phyloP scores from a whole-genome alignment of 164 flowering plant genomes.

The Sedum album region DNA sequence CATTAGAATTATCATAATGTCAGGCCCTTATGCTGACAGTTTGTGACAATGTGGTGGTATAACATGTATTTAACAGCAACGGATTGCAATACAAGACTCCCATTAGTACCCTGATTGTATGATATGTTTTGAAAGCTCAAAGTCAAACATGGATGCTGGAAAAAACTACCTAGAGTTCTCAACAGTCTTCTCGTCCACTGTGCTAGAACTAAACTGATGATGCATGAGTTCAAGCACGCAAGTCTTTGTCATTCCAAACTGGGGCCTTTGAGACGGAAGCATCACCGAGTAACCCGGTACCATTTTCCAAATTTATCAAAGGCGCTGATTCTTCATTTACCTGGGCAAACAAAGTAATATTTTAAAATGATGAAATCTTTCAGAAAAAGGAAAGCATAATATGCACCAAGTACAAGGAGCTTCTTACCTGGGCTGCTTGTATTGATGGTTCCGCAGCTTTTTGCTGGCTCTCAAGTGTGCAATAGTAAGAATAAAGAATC shows the following conservation, averaged over 20 bases:
- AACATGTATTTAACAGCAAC: neutral
- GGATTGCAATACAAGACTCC: neutral
- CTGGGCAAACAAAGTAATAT: slow-evolving; percentile 26
- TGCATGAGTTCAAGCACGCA: slow-evolving; percentile 31
- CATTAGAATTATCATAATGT: neutral
- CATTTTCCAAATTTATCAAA: slow-evolving; percentile 53
- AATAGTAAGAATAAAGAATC: slow-evolving; percentile 76
- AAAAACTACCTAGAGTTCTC: slow-evolving; percentile 12
- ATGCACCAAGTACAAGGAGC: slow-evolving; percentile 25
- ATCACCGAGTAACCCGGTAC: slow-evolving; percentile 34
- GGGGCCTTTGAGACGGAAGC: slow-evolving; percentile 30
- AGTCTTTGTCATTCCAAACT: slow-evolving; percentile 44
- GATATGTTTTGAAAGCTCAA: neutral
- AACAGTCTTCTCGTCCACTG: slow-evolving; percentile 8
- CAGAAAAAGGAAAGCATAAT: neutral
- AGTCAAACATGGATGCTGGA: neutral
- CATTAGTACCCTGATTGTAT: slow-evolving; percentile 4
- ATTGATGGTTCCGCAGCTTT: slow-evolving; percentile 52
- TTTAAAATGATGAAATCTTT: too few relatives aligned
- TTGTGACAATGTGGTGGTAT: neutral
- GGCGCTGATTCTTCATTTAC: slow-evolving; percentile 69
- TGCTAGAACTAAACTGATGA: neutral
- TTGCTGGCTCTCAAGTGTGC: slow-evolving; percentile 61
- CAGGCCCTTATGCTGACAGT: slow-evolving; percentile 1
- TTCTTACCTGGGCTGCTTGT: slow-evolving; percentile 55